Conservation (phyloP, 208 protist species). For the Crithidia mellificae region DNA sequence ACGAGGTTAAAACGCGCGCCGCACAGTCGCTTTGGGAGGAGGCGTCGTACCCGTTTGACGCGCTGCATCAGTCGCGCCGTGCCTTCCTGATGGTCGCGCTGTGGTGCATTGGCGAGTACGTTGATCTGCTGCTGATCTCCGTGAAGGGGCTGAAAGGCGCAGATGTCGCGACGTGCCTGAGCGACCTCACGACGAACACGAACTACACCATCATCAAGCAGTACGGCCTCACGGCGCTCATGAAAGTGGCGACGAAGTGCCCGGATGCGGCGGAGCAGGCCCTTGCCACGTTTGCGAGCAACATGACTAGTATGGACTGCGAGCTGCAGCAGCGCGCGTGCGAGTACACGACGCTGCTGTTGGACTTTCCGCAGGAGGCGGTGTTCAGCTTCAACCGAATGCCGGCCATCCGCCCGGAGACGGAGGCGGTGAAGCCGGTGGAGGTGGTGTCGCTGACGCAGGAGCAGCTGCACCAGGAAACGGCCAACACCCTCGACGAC, state of each 20-base stretch:
- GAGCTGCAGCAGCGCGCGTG: conserved; percentile 95
- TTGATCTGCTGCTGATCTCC: conserved; percentile 77
- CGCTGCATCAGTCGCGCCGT: conserved; percentile 74
- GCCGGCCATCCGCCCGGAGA: conserved; percentile 59
- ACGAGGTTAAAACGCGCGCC: conserved; percentile 89
- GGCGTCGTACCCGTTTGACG: conserved; percentile 74
- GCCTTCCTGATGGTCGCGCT: conserved; percentile 92
- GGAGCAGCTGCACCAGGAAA: conserved; percentile 52
- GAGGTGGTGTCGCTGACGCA: conserved; percentile 58
- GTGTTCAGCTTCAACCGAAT: conserved; percentile 78
- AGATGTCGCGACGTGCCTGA: conserved; percentile 64
- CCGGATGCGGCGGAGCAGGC: conserved; percentile 41
- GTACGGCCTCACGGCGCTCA: conserved; percentile 93
- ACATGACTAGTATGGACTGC: conserved; percentile 81
- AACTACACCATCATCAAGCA: conserved; percentile 79
- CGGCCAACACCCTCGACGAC: conserved; percentile 64
- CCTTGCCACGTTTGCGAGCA: conserved; percentile 59
- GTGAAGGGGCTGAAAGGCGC: conserved; percentile 30
- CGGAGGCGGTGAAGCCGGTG: conserved; percentile 52
- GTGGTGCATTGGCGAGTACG: conserved; percentile 98
- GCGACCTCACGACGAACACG: conserved; percentile 75
- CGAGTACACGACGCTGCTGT: conserved; percentile 89
- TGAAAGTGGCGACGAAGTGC: conserved; percentile 93
- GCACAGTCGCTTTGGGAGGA: conserved; percentile 91
- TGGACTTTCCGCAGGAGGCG: conserved; percentile 74